These are phyloP conservation scores for Zhuliangozyma parablackwelliae DNA, from an alignment of 1,139 yeast genomes.

Conservation along the genomic window DNA sequence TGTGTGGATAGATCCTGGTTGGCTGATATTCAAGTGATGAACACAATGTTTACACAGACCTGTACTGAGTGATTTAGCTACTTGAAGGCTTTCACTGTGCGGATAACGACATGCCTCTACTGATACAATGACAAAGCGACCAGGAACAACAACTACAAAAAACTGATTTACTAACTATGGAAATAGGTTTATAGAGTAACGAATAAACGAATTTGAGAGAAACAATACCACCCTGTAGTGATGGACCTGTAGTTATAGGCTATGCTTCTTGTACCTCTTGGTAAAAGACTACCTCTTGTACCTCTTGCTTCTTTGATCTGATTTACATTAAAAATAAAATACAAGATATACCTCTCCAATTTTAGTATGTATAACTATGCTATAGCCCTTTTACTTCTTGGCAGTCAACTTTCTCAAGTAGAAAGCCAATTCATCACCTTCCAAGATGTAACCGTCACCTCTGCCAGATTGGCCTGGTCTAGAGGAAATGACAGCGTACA, in stretches of 20 bases:
- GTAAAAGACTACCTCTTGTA: no score
- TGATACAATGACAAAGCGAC: constrained; percentile 15
- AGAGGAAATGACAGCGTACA: constrained; percentile 97
- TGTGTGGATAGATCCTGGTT: not conserved
- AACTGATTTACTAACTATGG: not conserved
- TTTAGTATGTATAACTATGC: no score
- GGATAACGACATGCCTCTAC: constrained; percentile 39
- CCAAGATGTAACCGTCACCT: constrained; percentile 99
- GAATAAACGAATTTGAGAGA: no score
- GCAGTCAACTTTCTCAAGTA: constrained; percentile 99
- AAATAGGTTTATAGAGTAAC: no score
- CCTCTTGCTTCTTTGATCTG: no score
- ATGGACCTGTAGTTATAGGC: no score
- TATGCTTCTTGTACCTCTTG: no score
- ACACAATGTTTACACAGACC: constrained; percentile 49
- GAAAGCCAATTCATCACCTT: constrained; percentile 99
- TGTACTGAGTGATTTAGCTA: constrained; percentile 40
- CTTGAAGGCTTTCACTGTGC: constrained; percentile 16
- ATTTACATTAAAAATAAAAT: constrained; percentile 2
- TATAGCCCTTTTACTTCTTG: constrained; percentile 67
- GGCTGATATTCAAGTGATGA: constrained; percentile 10
- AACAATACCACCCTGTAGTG: no score
- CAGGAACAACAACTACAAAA: not conserved
- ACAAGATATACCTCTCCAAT: constrained; percentile 1
- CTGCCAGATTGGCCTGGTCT: constrained; percentile 99